Conservation (phyloP, 140 eudicot species). For the Oenanthe javanica region DNA sequence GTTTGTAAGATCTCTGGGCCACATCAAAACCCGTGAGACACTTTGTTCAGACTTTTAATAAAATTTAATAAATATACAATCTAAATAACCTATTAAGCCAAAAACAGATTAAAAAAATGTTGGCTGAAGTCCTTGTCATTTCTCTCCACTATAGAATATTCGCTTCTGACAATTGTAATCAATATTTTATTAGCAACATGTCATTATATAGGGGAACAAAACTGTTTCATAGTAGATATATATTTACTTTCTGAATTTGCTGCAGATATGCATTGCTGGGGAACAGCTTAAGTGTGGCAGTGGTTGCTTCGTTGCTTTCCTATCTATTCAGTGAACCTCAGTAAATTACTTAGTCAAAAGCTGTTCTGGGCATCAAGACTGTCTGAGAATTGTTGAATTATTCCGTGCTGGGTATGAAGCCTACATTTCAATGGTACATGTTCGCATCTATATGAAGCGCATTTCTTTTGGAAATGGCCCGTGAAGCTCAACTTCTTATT, state of each 20-base stretch:
- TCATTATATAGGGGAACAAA: background rate
- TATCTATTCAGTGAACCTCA: conserved; percentile 48
- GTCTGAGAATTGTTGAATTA: background rate
- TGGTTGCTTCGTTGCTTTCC: conserved; percentile 67
- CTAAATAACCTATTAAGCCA: background rate
- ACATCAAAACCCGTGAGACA: background rate
- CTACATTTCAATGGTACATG: background rate
- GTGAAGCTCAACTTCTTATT: background rate
- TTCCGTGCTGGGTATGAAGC: background rate
- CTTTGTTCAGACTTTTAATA: background rate
- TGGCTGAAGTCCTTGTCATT: background rate
- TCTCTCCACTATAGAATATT: background rate
- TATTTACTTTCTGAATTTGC: background rate
- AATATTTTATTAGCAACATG: background rate
- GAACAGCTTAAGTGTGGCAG: conserved; percentile 84
- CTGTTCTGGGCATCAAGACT: background rate
- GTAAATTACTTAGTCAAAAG: background rate
- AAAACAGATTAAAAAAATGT: background rate
- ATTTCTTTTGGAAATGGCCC: background rate
- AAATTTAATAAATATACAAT: background rate
- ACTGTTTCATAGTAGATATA: background rate
- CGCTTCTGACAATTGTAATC: background rate
- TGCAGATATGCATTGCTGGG: conserved; percentile 94
- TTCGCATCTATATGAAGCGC: background rate
- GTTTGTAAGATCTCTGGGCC: background rate